These are phyloP conservation scores for Phtheirospermum japonicum DNA, from an alignment of 257 asterid genomes.

Conservation along the genomic window DNA sequence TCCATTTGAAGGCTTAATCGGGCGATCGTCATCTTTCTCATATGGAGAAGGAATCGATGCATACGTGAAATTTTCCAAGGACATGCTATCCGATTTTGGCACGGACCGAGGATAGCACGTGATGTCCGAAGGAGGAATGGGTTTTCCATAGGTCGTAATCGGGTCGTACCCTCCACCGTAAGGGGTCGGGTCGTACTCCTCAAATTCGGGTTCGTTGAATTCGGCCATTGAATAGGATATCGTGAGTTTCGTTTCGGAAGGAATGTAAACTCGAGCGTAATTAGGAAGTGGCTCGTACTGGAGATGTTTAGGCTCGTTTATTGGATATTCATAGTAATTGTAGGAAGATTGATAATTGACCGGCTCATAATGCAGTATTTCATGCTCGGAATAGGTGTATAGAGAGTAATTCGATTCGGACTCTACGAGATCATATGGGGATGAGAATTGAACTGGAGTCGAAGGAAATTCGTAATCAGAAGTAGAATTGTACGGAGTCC, in stretches of 20 bases:
- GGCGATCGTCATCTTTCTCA: slow-evolving; percentile 27
- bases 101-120: slow-evolving; percentile 61
- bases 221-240: slow-evolving; percentile 38
- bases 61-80: slow-evolving; percentile 34
- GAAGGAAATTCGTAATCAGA: neutral
- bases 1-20: slow-evolving; percentile 24
- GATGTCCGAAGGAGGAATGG: slow-evolving; percentile 68
- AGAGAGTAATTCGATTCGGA: slow-evolving; percentile 29
- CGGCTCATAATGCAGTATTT: slow-evolving; percentile 16
- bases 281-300: slow-evolving; percentile 35
- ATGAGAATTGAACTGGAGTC: neutral
- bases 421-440: neutral
- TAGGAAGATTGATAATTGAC: slow-evolving; percentile 2
- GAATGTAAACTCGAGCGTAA: slow-evolving; percentile 15
- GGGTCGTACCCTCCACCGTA: slow-evolving; percentile 75
- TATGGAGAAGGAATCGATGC: slow-evolving; percentile 48
- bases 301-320: slow-evolving; percentile 36
- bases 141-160: slow-evolving; percentile 58
- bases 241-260: slow-evolving; percentile 33
- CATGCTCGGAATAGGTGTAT: slow-evolving; percentile 27
- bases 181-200: slow-evolving; percentile 71
- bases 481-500: neutral
- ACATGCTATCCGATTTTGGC: slow-evolving; percentile 21
- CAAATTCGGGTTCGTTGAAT: slow-evolving; percentile 41
- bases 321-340: neutral